These are phyloP conservation scores for Boletus subluridellus DNA, from an alignment of 1,284 basidiomycete species.

Conservation along the genomic window DNA sequence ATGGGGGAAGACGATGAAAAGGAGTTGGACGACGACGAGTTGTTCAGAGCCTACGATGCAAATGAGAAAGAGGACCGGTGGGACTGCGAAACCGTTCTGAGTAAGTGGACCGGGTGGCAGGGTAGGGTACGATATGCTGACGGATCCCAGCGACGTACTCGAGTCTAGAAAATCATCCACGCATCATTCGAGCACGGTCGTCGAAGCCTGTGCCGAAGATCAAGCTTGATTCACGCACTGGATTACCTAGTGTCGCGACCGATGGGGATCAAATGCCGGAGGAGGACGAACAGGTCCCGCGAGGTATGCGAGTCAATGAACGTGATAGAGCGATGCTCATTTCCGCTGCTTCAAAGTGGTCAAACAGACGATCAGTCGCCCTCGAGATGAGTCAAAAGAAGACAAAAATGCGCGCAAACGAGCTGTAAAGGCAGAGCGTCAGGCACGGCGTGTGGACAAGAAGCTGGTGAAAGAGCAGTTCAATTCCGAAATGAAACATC, in stretches of 20 bases:
- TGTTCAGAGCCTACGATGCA: slow-evolving; percentile 48
- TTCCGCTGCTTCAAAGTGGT: slow-evolving; percentile 27
- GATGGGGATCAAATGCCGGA: slow-evolving; percentile 19
- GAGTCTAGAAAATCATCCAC: slow-evolving; percentile 92
- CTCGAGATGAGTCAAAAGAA: slow-evolving; percentile 78
- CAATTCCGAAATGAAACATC: slow-evolving; percentile 67
- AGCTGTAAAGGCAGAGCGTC: slow-evolving; percentile 81
- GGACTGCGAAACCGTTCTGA: slow-evolving; percentile 93
- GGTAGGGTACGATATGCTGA: slow-evolving; percentile 9
- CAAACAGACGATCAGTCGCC: slow-evolving; percentile 58
- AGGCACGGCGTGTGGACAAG: slow-evolving; percentile 75
- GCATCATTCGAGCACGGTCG: slow-evolving; percentile 69
- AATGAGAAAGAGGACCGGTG: slow-evolving; percentile 72
- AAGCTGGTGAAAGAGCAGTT: slow-evolving; percentile 78
- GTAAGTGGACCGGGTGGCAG: slow-evolving; percentile 49
- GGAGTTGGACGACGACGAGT: slow-evolving; percentile 49
- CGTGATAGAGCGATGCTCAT: slow-evolving; percentile 1
- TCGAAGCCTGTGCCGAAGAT: slow-evolving; percentile 60
- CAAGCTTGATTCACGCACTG: slow-evolving; percentile 67
- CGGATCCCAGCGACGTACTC: slow-evolving; percentile 82
- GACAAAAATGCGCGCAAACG: slow-evolving; percentile 87
- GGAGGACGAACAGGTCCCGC: slow-evolving; percentile 35
- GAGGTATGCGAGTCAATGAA: slow-evolving; percentile 16
- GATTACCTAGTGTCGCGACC: slow-evolving; percentile 59
- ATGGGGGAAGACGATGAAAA: slow-evolving; percentile 37